Percentiles rank a stretch among this genome's conserved stretches.
phyloP scores from a whole-genome alignment of 768 basidiomycete species.

The Coprinopsis cinerea region DNA sequence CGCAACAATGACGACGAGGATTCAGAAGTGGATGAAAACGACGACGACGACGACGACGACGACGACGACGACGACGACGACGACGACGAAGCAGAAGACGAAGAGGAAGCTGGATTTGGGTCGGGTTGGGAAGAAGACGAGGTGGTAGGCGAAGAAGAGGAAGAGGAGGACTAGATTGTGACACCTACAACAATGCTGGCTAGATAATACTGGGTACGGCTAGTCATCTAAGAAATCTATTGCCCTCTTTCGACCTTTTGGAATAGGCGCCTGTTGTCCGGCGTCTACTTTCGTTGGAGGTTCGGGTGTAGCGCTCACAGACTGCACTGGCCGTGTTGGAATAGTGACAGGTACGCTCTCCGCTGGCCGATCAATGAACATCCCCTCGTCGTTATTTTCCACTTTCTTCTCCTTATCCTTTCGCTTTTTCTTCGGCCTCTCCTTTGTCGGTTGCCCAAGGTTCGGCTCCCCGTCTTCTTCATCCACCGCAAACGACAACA shows the following conservation, averaged over 20 bases:
- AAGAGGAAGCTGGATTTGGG: neutral
- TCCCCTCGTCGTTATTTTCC: constrained; percentile 41
- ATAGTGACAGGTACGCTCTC: neutral
- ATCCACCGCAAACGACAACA: constrained; percentile 77
- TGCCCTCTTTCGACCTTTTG: constrained; percentile 59
- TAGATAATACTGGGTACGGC: neutral
- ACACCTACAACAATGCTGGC: neutral
- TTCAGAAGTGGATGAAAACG: constrained; percentile 16
- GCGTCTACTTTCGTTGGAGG: neutral
- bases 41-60: constrained; percentile 13
- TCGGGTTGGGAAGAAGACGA: constrained; percentile 22
- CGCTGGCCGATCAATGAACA: constrained; percentile 64
- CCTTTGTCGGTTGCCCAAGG: constrained; percentile 23
- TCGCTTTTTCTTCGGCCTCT: constrained; percentile 36
- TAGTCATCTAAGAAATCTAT: constrained; percentile 62
- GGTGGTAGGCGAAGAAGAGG: constrained; percentile 24
- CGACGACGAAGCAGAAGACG: constrained; percentile 22
- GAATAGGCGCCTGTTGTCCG: neutral
- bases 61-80: constrained; percentile 23
- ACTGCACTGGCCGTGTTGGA: no score
- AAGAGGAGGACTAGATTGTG: constrained; percentile 8
- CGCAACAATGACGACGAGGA: constrained; percentile 18
- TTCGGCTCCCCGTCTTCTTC: constrained; percentile 42
- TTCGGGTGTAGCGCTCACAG: neutral
- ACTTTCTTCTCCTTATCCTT: constrained; percentile 35